These are phyloP conservation scores for Chaetomium tenue DNA, from an alignment of 495 filamentous ascomycete species.

Conservation along the genomic window DNA sequence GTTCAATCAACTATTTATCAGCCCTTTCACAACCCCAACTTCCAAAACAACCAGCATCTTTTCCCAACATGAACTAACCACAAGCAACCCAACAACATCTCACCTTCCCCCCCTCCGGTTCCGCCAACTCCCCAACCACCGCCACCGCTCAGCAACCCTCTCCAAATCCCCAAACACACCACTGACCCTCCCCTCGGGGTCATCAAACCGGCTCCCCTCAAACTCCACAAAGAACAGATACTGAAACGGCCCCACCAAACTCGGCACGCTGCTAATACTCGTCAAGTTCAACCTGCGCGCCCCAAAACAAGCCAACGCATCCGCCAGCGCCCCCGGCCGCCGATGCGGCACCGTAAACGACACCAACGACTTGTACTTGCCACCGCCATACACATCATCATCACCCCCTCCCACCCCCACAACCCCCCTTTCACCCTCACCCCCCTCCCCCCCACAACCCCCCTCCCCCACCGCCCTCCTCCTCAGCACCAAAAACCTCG, in stretches of 20 bases:
- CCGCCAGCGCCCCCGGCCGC: conserved; percentile 75
- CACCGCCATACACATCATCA: conserved; percentile 14
- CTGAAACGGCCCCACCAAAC: conserved; percentile 71
- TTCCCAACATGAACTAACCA: too few species aligned
- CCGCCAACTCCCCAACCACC: conserved; percentile 58
- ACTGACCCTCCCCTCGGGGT: conserved; percentile 53
- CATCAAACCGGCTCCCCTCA: conserved; percentile 54
- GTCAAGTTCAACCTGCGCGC: conserved; percentile 73
- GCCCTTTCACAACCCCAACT: too few species aligned
- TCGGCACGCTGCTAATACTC: conserved; percentile 84
- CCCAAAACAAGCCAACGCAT: conserved; percentile 76
- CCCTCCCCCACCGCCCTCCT: neutral
- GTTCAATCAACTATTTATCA: too few species aligned
- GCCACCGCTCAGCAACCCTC: conserved; percentile 45
- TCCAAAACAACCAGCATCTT: neutral
- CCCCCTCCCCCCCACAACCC: conserved; percentile 8
- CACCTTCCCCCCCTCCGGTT: conserved; percentile 34
- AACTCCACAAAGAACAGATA: conserved; percentile 97
- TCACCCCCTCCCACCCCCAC: conserved; percentile 16
- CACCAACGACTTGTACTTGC: conserved; percentile 65
- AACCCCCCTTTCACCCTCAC: conserved; percentile 3
- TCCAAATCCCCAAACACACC: conserved; percentile 46
- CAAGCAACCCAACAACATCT: neutral
- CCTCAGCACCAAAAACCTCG: conserved; percentile 74
- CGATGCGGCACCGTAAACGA: conserved; percentile 78